A percentile compares a stretch with the other conserved stretches of the same genome.
These are phyloP conservation scores for Musa balbisiana DNA, from an alignment of 202 grass and related monocot species.

Conservation along the genomic window DNA sequence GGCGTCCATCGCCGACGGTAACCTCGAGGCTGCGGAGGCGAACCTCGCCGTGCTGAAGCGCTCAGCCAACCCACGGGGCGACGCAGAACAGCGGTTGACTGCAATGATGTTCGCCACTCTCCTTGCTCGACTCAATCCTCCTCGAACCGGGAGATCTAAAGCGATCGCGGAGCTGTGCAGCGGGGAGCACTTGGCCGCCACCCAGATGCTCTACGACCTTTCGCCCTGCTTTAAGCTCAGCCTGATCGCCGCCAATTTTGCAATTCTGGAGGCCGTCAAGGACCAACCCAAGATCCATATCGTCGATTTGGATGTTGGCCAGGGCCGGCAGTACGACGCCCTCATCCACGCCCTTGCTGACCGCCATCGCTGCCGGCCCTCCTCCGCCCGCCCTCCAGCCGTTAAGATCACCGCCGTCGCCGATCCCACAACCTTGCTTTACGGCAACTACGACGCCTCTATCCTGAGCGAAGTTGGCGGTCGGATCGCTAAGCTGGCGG, in stretches of 20 bases:
- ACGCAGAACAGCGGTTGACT: slow-evolving; percentile 61
- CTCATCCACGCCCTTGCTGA: background rate
- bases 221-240: slow-evolving; percentile 9
- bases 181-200: background rate
- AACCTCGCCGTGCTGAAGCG: slow-evolving; percentile 42
- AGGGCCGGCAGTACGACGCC: slow-evolving; percentile 3
- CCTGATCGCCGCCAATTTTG: slow-evolving; percentile 1
- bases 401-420: slow-evolving; percentile 4
- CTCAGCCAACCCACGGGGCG: slow-evolving; percentile 35
- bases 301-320: background rate
- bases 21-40: slow-evolving; percentile 36
- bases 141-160: background rate
- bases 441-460: background rate
- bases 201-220: slow-evolving; percentile 3
- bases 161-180: background rate
- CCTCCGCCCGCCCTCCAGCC: background rate
- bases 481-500: background rate
- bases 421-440: background rate
- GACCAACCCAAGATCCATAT: slow-evolving; percentile 1
- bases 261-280: slow-evolving; percentile 9
- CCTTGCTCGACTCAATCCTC: slow-evolving; percentile 32
- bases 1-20: slow-evolving; percentile 49
- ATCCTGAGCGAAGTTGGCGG: background rate
- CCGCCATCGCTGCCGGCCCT: background rate
- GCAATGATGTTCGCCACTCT: slow-evolving; percentile 62